Conservation (phyloP, 2,329 filamentous ascomycete species). For the Erysiphe pulchra region DNA sequence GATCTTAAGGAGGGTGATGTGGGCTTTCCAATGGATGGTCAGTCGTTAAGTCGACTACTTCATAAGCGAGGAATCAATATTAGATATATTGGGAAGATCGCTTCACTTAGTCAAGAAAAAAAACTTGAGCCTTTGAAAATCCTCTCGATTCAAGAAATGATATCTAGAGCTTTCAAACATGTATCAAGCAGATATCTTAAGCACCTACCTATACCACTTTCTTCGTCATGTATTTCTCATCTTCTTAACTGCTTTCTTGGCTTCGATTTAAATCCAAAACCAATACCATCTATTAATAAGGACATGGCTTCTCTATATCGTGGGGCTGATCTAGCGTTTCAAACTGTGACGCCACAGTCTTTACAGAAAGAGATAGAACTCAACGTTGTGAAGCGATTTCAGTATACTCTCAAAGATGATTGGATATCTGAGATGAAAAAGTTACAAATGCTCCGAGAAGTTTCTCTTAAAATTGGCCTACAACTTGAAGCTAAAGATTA, state of each 20-base stretch:
- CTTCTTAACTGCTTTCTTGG: conserved; percentile 86
- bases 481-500: conserved; percentile 66
- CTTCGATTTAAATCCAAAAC: conserved; percentile 46
- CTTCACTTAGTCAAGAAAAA: conserved; percentile 39
- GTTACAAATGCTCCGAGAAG: conserved; percentile 68
- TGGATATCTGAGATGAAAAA: conserved; percentile 46
- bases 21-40: conserved; percentile 96
- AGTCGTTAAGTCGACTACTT: conserved; percentile 62
- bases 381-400: conserved; percentile 50
- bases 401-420: conserved; percentile 40
- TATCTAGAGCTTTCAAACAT: conserved; percentile 91
- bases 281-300: conserved; percentile 51
- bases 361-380: conserved; percentile 43
- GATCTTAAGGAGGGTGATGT: conserved; percentile 82
- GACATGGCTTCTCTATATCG: conserved; percentile 51
- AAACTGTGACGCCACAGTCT: conserved; percentile 47
- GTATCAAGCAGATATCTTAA: conserved; percentile 55
- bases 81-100: conserved; percentile 74
- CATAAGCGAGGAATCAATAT: conserved; percentile 97
- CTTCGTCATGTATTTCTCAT: conserved; percentile 58
- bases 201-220: conserved; percentile 53
- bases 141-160: conserved; percentile 73
- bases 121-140: conserved; percentile 54
- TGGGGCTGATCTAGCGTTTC: conserved; percentile 60
- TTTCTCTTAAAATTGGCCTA: conserved; percentile 68